A percentile compares a stretch with the other conserved stretches of the same genome.
phyloP scores from a whole-genome alignment of 2,329 filamentous ascomycete genomes.

The Monosporascus sp. region DNA sequence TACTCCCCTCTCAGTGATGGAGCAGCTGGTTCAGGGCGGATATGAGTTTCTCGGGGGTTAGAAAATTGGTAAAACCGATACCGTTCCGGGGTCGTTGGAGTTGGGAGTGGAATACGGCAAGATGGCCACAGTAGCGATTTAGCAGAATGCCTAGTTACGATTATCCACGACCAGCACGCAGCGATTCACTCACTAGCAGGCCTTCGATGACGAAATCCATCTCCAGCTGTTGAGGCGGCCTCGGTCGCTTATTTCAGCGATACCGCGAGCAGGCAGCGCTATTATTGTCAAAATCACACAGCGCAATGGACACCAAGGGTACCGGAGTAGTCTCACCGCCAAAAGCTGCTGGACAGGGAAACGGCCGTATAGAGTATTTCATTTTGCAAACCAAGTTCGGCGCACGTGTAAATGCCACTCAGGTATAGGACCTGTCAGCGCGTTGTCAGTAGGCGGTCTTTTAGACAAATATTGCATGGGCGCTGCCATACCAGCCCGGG shows the following conservation, averaged over 20 bases:
- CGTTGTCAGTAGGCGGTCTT: slow-evolving; percentile 6
- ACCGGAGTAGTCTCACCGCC: slow-evolving; percentile 36
- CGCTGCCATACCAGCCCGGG: slow-evolving; percentile 54
- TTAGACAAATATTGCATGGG: neutral
- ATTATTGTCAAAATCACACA: slow-evolving; percentile 1
- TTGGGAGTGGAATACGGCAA: slow-evolving; percentile 50
- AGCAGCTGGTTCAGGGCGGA: slow-evolving; percentile 42
- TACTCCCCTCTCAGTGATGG: slow-evolving; percentile 23
- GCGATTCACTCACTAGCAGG: slow-evolving; percentile 34
- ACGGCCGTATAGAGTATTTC: slow-evolving; percentile 66
- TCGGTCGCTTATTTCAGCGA: slow-evolving; percentile 53
- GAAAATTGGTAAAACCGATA: slow-evolving; percentile 47
- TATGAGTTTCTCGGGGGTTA: slow-evolving; percentile 47
- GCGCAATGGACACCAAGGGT: neutral
- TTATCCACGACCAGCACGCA: neutral
- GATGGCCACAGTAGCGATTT: slow-evolving; percentile 51
- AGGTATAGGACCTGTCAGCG: slow-evolving; percentile 53
- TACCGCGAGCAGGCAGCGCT: slow-evolving; percentile 55
- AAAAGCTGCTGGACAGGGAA: slow-evolving; percentile 61
- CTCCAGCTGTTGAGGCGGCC: slow-evolving; percentile 54
- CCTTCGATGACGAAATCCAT: slow-evolving; percentile 62
- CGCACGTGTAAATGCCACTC: slow-evolving; percentile 55
- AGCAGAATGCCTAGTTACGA: neutral
- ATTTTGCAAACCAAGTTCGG: slow-evolving; percentile 58
- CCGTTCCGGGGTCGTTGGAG: too few relatives aligned